These are phyloP conservation scores for Tulasnella sp. DNA, from an alignment of 768 basidiomycete species.

Conservation along the genomic window DNA sequence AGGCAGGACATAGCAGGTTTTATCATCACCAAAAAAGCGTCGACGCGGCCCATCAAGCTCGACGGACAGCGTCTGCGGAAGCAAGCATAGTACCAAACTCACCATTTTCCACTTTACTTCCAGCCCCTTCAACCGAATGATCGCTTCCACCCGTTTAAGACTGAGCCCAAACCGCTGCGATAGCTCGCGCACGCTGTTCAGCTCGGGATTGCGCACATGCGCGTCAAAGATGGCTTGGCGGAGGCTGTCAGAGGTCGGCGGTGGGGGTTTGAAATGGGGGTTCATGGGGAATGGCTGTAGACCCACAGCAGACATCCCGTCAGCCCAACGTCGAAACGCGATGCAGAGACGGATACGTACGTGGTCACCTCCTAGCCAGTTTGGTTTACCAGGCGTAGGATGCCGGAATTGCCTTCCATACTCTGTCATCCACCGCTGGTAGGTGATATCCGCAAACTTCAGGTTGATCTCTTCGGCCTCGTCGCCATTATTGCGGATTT, in stretches of 20 bases:
- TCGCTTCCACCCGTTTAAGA: slow-evolving; percentile 70
- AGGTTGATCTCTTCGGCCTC: slow-evolving; percentile 4
- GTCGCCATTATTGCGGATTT: neutral
- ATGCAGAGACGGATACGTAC: slow-evolving; percentile 34
- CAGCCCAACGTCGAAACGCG: neutral
- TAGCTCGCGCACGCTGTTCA: slow-evolving; percentile 45
- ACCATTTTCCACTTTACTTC: slow-evolving; percentile 65
- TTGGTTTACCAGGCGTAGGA: slow-evolving; percentile 34
- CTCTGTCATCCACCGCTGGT: slow-evolving; percentile 31
- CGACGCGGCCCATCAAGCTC: neutral
- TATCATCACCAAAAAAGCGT: slow-evolving; percentile 38
- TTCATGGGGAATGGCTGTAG: slow-evolving; percentile 76
- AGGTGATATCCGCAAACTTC: neutral
- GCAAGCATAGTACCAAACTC: too few relatives aligned
- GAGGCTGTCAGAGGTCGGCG: slow-evolving; percentile 54
- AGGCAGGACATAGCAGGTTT: slow-evolving; percentile 19
- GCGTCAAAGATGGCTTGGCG: slow-evolving; percentile 46
- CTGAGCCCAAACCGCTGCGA: slow-evolving; percentile 53
- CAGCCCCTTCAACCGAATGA: slow-evolving; percentile 67
- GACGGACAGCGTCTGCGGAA: too few relatives aligned
- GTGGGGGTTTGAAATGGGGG: slow-evolving; percentile 66
- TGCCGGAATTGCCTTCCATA: slow-evolving; percentile 34
- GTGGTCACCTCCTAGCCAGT: slow-evolving; percentile 50
- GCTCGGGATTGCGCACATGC: slow-evolving; percentile 46
- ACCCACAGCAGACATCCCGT: slow-evolving; percentile 5